phyloP scores from a whole-genome alignment of 1,284 basidiomycete species.

The Ceratobasidium sp. region DNA sequence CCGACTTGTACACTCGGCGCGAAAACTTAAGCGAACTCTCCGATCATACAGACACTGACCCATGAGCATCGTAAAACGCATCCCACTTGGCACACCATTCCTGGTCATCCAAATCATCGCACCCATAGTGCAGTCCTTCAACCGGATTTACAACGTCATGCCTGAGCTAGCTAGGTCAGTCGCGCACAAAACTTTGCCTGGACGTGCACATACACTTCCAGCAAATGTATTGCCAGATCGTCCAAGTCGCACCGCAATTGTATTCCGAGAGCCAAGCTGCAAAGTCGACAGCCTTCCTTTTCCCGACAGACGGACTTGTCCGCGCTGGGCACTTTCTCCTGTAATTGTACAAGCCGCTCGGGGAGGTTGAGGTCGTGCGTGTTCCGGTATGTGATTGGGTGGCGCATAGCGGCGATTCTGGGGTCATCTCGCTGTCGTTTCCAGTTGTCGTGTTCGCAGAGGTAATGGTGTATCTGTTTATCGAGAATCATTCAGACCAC shows the following conservation, averaged over 20 bases:
- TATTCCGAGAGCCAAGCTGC: no score
- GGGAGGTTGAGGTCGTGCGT: neutral
- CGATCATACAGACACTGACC: no score
- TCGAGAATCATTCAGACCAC: neutral
- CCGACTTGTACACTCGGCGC: no score
- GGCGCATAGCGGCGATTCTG: neutral
- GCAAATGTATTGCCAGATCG: no score
- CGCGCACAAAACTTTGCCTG: no score
- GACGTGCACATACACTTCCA: no score
- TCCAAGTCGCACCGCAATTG: no score
- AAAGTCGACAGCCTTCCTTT: no score
- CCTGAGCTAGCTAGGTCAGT: neutral
- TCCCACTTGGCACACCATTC: neutral
- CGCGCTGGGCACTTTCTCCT: neutral
- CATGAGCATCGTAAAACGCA: neutral
- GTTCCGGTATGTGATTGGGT: neutral
- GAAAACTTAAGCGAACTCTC: no score
- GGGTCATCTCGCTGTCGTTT: neutral
- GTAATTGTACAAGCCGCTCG: neutral
- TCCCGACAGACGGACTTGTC: neutral
- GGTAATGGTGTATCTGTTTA: neutral
- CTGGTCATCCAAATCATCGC: neutral
- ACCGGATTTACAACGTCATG: neutral
- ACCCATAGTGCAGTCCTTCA: neutral
- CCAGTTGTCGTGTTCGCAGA: neutral